Percentiles rank a stretch among this genome's conserved stretches.
These are phyloP conservation scores for Phytopythium delawarense DNA, from an alignment of 352 stramenopile genomes.

Conservation along the genomic window DNA sequence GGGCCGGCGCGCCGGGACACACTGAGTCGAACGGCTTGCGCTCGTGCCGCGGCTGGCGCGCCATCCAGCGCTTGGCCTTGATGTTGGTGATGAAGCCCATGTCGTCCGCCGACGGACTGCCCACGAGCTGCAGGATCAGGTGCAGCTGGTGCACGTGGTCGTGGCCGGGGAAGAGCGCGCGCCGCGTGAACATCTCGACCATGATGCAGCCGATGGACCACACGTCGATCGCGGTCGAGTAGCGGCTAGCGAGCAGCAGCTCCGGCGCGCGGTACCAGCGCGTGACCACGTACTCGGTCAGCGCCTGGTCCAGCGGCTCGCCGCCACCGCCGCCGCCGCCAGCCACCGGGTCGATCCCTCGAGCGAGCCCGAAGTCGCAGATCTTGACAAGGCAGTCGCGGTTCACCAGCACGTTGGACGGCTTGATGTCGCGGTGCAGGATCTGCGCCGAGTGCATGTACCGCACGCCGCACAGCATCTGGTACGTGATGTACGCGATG, in stretches of 20 bases:
- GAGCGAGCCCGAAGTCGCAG: conserved; percentile 88
- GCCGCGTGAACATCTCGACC: conserved; percentile 94
- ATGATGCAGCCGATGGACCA: conserved; percentile 99
- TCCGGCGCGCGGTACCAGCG: conserved; percentile 95
- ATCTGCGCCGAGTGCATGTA: conserved; percentile 88
- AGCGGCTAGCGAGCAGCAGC: conserved; percentile 93
- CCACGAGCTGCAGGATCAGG: conserved; percentile 72
- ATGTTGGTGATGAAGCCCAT: conserved; percentile 81
- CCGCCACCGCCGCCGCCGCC: conserved; percentile 45
- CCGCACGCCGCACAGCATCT: conserved; percentile 69
- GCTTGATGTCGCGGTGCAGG: conserved; percentile 93
- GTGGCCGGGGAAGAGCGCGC: conserved; percentile 75
- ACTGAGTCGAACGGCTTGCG: conserved; percentile 40
- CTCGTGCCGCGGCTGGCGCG: conserved; percentile 63
- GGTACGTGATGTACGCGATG: conserved; percentile 82
- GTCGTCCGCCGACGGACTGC: conserved; percentile 51
- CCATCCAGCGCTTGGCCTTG: conserved; percentile 82
- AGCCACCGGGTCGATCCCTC: conserved; percentile 55
- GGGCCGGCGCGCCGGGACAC: conserved; percentile 48
- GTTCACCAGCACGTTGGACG: conserved; percentile 96
- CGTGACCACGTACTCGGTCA: conserved; percentile 91
- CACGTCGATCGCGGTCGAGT: conserved; percentile 93
- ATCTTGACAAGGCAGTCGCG: conserved; percentile 87
- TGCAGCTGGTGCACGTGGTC: conserved; percentile 90
- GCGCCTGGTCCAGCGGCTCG: conserved; percentile 20